phyloP scores from a whole-genome alignment of 2,329 filamentous ascomycete genomes.

The Ceratocystis diversiconidia region DNA sequence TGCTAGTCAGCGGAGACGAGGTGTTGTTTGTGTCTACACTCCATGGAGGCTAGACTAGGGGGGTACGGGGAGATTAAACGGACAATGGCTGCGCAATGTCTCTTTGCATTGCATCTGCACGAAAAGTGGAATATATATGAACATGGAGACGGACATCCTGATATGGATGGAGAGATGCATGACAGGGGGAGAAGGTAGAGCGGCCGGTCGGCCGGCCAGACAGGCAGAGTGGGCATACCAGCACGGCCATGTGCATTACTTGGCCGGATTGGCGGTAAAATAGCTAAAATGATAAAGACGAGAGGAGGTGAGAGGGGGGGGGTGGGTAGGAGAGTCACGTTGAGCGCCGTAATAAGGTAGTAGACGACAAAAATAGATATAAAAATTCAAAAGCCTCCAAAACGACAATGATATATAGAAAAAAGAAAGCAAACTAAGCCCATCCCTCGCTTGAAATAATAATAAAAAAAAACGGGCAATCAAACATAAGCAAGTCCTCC shows the following conservation, averaged over 20 bases:
- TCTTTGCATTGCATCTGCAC: too few species aligned
- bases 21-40: constrained; percentile 94
- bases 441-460: neutral
- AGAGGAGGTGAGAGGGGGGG: neutral
- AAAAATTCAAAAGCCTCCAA: neutral
- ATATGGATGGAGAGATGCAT: too few species aligned
- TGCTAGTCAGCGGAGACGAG: constrained; percentile 67
- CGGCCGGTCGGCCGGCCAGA: too few species aligned
- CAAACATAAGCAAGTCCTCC: neutral
- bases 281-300: neutral
- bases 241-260: too few species aligned
- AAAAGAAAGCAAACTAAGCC: neutral
- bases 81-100: too few species aligned
- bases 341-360: neutral
- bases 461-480: neutral
- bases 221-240: too few species aligned
- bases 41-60: constrained; percentile 59
- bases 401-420: neutral
- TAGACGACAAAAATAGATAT: neutral
- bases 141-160: too few species aligned
- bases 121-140: too few species aligned
- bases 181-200: too few species aligned
- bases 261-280: neutral
- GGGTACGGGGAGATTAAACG: neutral
- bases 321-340: neutral